A percentile compares a stretch with the other conserved stretches of the same genome.
phyloP scores from a whole-genome alignment of 2,329 filamentous ascomycete species.

The Fusarium drepaniforme region DNA sequence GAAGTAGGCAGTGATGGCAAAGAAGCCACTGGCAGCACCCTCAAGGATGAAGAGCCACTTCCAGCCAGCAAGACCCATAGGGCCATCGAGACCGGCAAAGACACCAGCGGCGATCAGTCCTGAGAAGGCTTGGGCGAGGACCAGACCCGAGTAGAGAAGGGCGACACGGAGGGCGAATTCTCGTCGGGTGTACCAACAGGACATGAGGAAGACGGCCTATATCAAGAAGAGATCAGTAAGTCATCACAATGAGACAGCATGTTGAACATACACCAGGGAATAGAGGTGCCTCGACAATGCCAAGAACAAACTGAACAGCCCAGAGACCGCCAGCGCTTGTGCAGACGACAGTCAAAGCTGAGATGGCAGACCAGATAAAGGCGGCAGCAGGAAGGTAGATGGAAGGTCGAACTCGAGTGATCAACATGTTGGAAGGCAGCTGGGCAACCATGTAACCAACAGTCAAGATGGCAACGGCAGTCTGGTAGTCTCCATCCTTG shows the following conservation, averaged over 20 bases:
- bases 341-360: constrained; percentile 26
- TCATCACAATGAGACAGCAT: not conserved
- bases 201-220: constrained; percentile 49
- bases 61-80: constrained; percentile 69
- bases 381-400: constrained; percentile 25
- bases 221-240: not conserved
- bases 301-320: constrained; percentile 31
- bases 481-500: constrained; percentile 34
- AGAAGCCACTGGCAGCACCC: constrained; percentile 55
- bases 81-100: constrained; percentile 53
- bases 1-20: constrained; percentile 39
- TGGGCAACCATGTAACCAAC: constrained; percentile 36
- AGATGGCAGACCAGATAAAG: constrained; percentile 28
- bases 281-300: constrained; percentile 29
- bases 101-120: constrained; percentile 72
- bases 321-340: constrained; percentile 26
- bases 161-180: constrained; percentile 72
- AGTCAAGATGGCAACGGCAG: constrained; percentile 31
- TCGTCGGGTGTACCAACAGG: constrained; percentile 73
- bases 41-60: constrained; percentile 77
- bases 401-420: constrained; percentile 27
- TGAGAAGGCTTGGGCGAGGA: constrained; percentile 75
- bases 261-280: constrained; percentile 31
- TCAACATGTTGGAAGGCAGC: constrained; percentile 34
- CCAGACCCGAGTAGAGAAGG: constrained; percentile 67